A percentile compares a stretch with the other conserved stretches of the same genome.
Conservation (phyloP, 1,284 basidiomycete species). For the Trichosporon sp. region DNA sequence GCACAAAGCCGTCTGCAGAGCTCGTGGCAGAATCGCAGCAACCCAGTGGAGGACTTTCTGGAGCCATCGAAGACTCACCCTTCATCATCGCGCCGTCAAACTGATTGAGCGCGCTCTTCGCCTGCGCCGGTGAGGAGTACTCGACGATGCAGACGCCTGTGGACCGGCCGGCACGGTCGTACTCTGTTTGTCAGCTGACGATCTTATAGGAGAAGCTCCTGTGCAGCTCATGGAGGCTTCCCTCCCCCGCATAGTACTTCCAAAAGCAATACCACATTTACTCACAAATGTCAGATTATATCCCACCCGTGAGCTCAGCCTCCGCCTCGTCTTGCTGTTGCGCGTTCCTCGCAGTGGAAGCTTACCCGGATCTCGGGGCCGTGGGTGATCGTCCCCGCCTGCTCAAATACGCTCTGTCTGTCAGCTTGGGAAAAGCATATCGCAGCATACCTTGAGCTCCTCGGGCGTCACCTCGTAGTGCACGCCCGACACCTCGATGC, state of each 20-base stretch:
- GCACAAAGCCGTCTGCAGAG: too few species aligned
- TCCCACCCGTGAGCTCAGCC: conserved; percentile 37
- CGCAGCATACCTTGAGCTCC: conserved; percentile 75
- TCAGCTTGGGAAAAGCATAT: background rate
- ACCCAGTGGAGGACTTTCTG: background rate
- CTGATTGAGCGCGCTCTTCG: conserved; percentile 79
- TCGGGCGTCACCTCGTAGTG: conserved; percentile 90
- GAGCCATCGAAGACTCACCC: conserved; percentile 61
- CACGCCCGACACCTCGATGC: conserved; percentile 80
- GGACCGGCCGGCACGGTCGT: conserved; percentile 92
- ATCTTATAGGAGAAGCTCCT: conserved; percentile 24
- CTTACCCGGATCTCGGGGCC: conserved; percentile 90
- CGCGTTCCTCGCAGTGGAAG: conserved; percentile 31
- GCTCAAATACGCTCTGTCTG: conserved; percentile 79
- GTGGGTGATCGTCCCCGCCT: conserved; percentile 86
- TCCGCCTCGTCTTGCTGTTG: background rate
- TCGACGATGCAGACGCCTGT: conserved; percentile 78
- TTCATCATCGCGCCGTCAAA: conserved; percentile 88
- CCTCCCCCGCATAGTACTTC: too few species aligned
- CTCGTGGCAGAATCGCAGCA: too few species aligned
- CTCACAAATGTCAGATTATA: conserved; percentile 37
- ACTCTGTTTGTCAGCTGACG: conserved; percentile 61
- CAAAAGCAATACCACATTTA: conserved; percentile 21
- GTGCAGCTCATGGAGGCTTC: too few species aligned
- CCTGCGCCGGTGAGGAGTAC: conserved; percentile 78